A percentile compares a stretch with the other conserved stretches of the same genome.
These are phyloP conservation scores for Pseudonitzschia multiseries DNA, from an alignment of 108 stramenopile genomes.

Conservation along the genomic window DNA sequence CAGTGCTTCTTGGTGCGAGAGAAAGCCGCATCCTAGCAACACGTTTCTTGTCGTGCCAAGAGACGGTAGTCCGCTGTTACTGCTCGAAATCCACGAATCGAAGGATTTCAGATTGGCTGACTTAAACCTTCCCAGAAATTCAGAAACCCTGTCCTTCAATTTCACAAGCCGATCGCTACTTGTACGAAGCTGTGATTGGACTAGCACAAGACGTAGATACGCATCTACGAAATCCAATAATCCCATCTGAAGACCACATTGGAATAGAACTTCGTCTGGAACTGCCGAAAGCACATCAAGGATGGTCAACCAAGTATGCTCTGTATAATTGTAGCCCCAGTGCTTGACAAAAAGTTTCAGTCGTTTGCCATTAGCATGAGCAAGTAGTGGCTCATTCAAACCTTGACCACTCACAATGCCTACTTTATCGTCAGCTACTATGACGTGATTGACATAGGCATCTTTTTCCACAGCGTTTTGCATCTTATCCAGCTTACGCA, in stretches of 20 bases:
- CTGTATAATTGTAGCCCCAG: slow-evolving; percentile 72
- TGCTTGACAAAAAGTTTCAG: slow-evolving; percentile 46
- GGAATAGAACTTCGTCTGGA: slow-evolving; percentile 57
- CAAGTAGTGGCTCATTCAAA: slow-evolving; percentile 25
- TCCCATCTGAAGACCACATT: slow-evolving; percentile 56
- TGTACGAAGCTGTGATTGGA: slow-evolving; percentile 43
- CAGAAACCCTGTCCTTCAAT: slow-evolving; percentile 34
- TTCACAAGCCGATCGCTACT: slow-evolving; percentile 27
- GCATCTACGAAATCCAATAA: slow-evolving; percentile 39
- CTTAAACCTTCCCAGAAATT: slow-evolving; percentile 30
- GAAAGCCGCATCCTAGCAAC: slow-evolving; percentile 40
- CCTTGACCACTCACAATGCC: slow-evolving; percentile 35
- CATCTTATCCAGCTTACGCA: slow-evolving; percentile 47
- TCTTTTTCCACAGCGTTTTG: slow-evolving; percentile 46
- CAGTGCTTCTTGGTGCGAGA: slow-evolving; percentile 42
- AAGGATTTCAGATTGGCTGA: slow-evolving; percentile 16
- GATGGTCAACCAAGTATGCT: slow-evolving; percentile 53
- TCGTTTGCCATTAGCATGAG: slow-evolving; percentile 19
- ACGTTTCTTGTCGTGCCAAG: slow-evolving; percentile 36
- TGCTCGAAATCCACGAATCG: slow-evolving; percentile 32
- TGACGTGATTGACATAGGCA: slow-evolving; percentile 25
- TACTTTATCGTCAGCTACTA: slow-evolving; percentile 15
- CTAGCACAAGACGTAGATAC: slow-evolving; percentile 55
- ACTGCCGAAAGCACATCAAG: slow-evolving; percentile 49
- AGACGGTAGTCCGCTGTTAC: slow-evolving; percentile 20